Evolutionary conservation across 306 rosid species (phyloP).

Genomic region (Quercus alba): DNA sequence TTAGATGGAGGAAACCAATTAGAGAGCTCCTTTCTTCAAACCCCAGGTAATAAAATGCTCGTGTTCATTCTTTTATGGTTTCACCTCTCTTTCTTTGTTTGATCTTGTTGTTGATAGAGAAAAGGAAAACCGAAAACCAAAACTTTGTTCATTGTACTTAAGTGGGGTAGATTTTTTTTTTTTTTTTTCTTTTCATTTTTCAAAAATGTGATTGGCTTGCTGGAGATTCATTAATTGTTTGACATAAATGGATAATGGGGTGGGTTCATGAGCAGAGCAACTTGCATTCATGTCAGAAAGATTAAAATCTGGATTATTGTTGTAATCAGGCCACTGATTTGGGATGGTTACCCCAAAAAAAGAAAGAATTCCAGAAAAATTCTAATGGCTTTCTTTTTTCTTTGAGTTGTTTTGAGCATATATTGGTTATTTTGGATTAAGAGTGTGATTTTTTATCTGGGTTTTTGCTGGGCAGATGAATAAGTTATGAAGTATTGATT

Average conservation of each 20-base stretch:
- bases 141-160: neutral
- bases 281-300: conserved; percentile 11
- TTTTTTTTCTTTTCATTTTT: neutral
- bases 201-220: neutral
- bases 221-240: neutral
- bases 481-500: conserved; percentile 15
- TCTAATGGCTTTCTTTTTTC: conserved; percentile 11
- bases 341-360: conserved; percentile 5
- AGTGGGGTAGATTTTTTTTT: neutral
- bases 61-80: neutral
- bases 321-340: conserved; percentile 33
- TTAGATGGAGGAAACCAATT: conserved; percentile 17
- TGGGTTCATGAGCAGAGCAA: neutral
- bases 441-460: conserved; percentile 45
- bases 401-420: conserved; percentile 28
- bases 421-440: conserved; percentile 22
- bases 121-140: neutral
- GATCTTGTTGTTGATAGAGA: neutral
- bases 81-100: neutral
- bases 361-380: conserved; percentile 21
- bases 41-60: conserved; percentile 38
- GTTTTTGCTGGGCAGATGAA: conserved; percentile 38
- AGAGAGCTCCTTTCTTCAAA: conserved; percentile 35
- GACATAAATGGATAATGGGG: neutral
- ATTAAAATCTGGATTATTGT: conserved; percentile 18